phyloP scores from a whole-genome alignment of 345 rosid genomes.

The Acer yangbiense region DNA sequence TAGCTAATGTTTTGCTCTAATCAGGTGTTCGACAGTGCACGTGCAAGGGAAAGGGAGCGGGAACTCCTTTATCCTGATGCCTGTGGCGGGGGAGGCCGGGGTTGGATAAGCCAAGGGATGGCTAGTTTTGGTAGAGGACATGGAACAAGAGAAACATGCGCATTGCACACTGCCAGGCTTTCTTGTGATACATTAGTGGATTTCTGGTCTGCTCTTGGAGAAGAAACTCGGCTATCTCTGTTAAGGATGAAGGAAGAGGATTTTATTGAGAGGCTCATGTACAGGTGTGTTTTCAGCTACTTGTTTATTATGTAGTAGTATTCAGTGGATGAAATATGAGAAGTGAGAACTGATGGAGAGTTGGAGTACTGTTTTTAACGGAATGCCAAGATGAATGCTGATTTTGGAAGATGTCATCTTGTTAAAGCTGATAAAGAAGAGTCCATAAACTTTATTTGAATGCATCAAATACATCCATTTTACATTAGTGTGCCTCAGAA shows the following conservation, averaged over 20 bases:
- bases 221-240: conserved; percentile 80
- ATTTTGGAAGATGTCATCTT: conserved; percentile 14
- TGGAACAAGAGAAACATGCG: conserved; percentile 93
- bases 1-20: conserved; percentile 40
- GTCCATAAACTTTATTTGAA: conserved; percentile 8
- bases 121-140: conserved; percentile 82
- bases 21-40: conserved; percentile 95
- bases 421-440: conserved; percentile 21
- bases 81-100: conserved; percentile 96
- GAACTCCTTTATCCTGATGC: conserved; percentile 98
- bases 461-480: background rate
- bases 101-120: conserved; percentile 95
- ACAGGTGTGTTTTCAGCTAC: conserved; percentile 62
- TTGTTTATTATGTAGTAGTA: conserved; percentile 20
- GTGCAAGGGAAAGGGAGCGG: conserved; percentile 87
- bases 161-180: conserved; percentile 91
- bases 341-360: conserved; percentile 17
- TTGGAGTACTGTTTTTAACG: conserved; percentile 22
- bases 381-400: conserved; percentile 12
- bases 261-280: conserved; percentile 88
- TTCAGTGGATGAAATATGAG: conserved; percentile 11
- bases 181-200: conserved; percentile 89
- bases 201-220: conserved; percentile 93
- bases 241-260: conserved; percentile 98
- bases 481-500: background rate